Conservation (phyloP, 176 grass and related monocot species). For the Oryza officinalis region DNA sequence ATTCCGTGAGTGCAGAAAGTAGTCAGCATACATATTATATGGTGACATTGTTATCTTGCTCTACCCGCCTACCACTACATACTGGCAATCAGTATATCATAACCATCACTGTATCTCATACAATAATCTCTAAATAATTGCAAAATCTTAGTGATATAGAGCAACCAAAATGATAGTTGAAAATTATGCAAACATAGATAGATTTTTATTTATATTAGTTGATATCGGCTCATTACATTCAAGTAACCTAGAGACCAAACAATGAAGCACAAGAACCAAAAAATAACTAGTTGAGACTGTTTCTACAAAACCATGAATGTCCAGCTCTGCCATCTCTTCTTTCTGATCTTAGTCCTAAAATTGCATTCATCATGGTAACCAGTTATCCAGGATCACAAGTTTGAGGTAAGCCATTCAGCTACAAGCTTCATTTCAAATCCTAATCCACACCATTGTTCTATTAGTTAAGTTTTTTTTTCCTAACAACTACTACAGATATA, state of each 20-base stretch:
- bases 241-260: background rate
- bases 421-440: constrained; percentile 23
- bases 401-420: background rate
- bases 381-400: background rate
- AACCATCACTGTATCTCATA: background rate
- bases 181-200: background rate
- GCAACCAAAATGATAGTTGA: background rate
- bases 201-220: background rate
- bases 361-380: background rate
- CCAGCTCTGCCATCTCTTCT: background rate
- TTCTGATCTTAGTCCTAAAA: constrained; percentile 13
- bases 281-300: background rate
- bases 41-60: background rate
- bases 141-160: background rate
- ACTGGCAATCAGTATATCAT: constrained; percentile 3
- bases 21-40: background rate
- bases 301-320: background rate
- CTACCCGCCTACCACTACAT: background rate
- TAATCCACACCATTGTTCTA: background rate
- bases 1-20: background rate
- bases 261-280: background rate
- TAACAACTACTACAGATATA: background rate
- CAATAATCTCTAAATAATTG: background rate
- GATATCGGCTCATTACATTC: background rate
- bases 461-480: background rate